A percentile compares a stretch with the other conserved stretches of the same genome.
These are phyloP conservation scores for Hydnomerulius pinastri DNA, from an alignment of 768 basidiomycete species.

Conservation along the genomic window DNA sequence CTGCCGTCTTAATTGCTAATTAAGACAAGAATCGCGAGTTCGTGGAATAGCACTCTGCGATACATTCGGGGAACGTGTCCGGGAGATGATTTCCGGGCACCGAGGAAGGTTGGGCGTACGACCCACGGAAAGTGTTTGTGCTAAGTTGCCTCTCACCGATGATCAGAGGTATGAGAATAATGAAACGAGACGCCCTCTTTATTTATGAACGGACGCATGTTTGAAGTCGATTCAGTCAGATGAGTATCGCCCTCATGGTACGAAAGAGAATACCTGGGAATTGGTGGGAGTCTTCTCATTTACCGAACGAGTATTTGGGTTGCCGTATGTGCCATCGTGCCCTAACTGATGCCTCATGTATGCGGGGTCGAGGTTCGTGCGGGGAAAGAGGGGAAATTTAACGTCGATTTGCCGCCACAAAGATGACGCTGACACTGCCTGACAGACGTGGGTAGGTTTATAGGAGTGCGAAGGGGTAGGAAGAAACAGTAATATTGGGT, in stretches of 20 bases:
- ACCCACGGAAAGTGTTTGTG: neutral
- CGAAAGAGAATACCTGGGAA: neutral
- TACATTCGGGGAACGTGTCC: neutral
- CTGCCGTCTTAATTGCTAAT: neutral
- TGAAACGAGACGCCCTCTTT: neutral
- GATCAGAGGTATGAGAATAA: neutral
- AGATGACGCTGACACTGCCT: neutral
- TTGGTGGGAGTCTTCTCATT: slow-evolving; percentile 2
- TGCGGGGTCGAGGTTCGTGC: slow-evolving; percentile 26
- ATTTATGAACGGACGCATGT: neutral
- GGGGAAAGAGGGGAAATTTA: slow-evolving; percentile 23
- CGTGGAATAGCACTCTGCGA: neutral
- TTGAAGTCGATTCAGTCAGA: neutral
- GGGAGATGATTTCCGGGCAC: slow-evolving; percentile 1
- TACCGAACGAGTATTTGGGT: neutral
- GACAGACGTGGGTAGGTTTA: neutral
- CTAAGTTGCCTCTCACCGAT: neutral
- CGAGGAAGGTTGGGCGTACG: slow-evolving; percentile 1
- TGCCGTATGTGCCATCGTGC: neutral
- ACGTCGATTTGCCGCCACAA: neutral
- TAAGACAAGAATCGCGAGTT: neutral
- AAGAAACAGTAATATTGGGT: neutral
- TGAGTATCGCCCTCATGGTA: neutral
- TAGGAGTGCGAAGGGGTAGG: neutral
- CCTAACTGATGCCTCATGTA: slow-evolving; percentile 13